Evolutionary conservation across 768 basidiomycete species (phyloP).

Genomic region (Mrakia gelida): DNA sequence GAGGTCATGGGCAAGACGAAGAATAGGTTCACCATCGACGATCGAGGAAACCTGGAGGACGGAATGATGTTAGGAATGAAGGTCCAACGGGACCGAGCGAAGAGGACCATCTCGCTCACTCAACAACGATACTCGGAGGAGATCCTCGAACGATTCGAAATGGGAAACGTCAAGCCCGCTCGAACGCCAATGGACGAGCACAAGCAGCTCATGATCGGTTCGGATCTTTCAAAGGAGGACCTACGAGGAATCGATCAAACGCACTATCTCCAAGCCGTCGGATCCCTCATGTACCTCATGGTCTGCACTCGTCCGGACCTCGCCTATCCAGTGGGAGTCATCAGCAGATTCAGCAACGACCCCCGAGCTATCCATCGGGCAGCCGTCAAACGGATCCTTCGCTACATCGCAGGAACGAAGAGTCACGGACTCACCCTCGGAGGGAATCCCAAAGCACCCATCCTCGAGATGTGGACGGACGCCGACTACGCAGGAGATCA

Average conservation of each 20-base stretch:
- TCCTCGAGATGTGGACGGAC: too few species aligned
- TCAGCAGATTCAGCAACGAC: not conserved
- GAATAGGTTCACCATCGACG: conserved; percentile 6
- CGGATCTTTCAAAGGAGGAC: too few species aligned
- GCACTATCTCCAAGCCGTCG: conserved; percentile 10
- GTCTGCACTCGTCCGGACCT: conserved; percentile 13
- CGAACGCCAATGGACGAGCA: too few species aligned
- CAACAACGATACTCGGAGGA: not conserved
- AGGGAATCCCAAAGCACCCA: too few species aligned
- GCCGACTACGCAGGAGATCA: conserved; percentile 2
- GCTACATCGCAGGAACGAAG: not conserved
- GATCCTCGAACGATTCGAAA: conserved; percentile 3
- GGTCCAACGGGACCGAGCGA: conserved; percentile 2
- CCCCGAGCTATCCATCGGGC: conserved; percentile 9
- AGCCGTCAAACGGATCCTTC: conserved; percentile 4
- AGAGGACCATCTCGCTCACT: not conserved
- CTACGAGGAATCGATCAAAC: too few species aligned
- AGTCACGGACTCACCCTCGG: too few species aligned
- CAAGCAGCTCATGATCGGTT: too few species aligned
- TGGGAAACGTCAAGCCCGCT: not conserved
- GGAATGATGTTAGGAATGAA: conserved; percentile 1
- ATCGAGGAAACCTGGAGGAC: not conserved
- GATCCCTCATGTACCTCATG: conserved; percentile 14
- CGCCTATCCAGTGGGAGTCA: conserved; percentile 3
- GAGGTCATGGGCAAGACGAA: too few species aligned